Percentiles rank a stretch among this genome's conserved stretches.
Evolutionary conservation across 176 grass and related monocot species (phyloP).

Genomic region (Paspalum notatum): DNA sequence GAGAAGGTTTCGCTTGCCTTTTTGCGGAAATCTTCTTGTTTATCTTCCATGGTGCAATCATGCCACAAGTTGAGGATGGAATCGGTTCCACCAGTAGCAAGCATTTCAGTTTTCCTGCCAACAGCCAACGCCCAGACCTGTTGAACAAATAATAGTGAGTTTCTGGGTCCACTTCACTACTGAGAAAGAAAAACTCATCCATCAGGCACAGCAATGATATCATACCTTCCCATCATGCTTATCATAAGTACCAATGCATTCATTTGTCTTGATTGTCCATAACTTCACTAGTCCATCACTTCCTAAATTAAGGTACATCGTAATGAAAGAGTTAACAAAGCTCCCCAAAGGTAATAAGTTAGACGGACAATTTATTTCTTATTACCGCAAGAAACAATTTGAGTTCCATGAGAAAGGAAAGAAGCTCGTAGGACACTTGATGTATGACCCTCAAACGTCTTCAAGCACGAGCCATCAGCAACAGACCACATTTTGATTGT

Average conservation of each 20-base stretch:
- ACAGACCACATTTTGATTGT: constrained; percentile 93
- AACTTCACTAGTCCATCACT: constrained; percentile 94
- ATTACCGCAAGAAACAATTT: constrained; percentile 91
- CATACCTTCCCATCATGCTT: constrained; percentile 92
- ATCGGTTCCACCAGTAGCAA: constrained; percentile 91
- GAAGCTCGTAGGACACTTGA: constrained; percentile 79
- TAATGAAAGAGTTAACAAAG: constrained; percentile 37
- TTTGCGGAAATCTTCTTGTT: constrained; percentile 80
- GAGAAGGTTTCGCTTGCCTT: constrained; percentile 52
- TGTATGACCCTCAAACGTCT: constrained; percentile 95
- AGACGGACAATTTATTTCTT: constrained; percentile 17
- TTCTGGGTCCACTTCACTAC: background rate
- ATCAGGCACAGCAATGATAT: background rate
- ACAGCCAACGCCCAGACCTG: constrained; percentile 88
- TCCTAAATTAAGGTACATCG: constrained; percentile 61
- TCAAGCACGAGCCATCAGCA: constrained; percentile 89
- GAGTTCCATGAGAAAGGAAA: constrained; percentile 83
- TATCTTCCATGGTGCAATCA: constrained; percentile 82
- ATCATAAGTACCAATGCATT: constrained; percentile 95
- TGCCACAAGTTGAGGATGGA: constrained; percentile 79
- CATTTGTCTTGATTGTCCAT: constrained; percentile 91
- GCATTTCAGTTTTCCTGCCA: constrained; percentile 86
- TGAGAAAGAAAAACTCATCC: background rate
- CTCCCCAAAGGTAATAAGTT: background rate
- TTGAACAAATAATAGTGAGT: constrained; percentile 25